Conservation (phyloP, 306 rosid genomes). For the Cajanus cajan region DNA sequence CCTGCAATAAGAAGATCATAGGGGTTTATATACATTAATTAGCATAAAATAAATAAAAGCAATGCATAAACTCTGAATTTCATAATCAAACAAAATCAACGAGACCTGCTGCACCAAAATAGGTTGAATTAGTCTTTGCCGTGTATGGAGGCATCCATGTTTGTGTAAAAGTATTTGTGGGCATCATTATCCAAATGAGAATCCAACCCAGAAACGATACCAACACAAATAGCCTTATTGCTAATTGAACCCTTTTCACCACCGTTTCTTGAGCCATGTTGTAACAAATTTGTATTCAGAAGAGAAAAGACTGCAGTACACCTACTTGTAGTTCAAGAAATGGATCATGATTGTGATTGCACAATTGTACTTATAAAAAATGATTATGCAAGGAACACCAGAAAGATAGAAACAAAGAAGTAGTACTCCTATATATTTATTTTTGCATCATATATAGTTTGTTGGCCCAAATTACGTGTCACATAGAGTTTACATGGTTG, state of each 20-base stretch:
- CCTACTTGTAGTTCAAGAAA: constrained; percentile 40
- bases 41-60: constrained; percentile 18
- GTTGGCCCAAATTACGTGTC: too few relatives aligned
- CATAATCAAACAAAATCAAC: not conserved
- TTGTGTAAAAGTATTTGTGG: constrained; percentile 42
- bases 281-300: not conserved
- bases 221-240: constrained; percentile 40
- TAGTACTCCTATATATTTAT: too few relatives aligned
- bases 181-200: constrained; percentile 54
- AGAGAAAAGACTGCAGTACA: not conserved
- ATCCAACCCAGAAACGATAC: constrained; percentile 46
- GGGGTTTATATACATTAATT: not conserved
- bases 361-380: not conserved
- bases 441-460: too few relatives aligned
- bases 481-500: too few relatives aligned
- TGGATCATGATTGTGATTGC: not conserved
- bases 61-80: not conserved
- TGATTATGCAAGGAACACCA: not conserved
- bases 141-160: constrained; percentile 34
- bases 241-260: constrained; percentile 29
- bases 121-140: constrained; percentile 37
- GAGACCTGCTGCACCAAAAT: constrained; percentile 62
- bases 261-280: constrained; percentile 25
- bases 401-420: not conserved
- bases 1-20: constrained; percentile 43